phyloP scores from a whole-genome alignment of 2,329 filamentous ascomycete species.

The Torrubiellomyces zombiae region DNA sequence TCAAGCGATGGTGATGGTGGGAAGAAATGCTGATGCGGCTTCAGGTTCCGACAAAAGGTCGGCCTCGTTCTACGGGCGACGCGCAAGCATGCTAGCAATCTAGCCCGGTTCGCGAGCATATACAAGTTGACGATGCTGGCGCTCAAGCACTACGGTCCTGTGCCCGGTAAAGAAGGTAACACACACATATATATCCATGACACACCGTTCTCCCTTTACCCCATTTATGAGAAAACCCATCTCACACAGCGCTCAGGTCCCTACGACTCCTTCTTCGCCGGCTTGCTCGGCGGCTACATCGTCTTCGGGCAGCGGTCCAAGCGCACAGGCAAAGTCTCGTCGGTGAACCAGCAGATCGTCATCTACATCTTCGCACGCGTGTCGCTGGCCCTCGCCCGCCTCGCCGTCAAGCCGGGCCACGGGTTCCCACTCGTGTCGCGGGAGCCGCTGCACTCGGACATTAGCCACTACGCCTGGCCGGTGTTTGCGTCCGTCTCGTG shows the following conservation, averaged over 20 bases:
- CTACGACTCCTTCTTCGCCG: conserved; percentile 74
- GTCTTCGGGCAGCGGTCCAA: conserved; percentile 60
- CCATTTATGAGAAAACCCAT: too few species aligned
- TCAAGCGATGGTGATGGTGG: neutral
- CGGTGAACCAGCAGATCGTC: conserved; percentile 90
- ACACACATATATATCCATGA: conserved; percentile 1
- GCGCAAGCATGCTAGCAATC: conserved; percentile 75
- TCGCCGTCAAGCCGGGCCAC: conserved; percentile 52
- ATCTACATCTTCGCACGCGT: conserved; percentile 96
- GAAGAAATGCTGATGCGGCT: conserved; percentile 6
- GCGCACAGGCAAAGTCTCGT: conserved; percentile 53
- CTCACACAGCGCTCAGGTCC: conserved; percentile 31
- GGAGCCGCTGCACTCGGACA: conserved; percentile 27
- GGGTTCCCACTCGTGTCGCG: conserved; percentile 33
- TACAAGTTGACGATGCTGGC: conserved; percentile 75
- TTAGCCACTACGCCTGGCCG: conserved; percentile 69
- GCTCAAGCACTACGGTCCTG: conserved; percentile 45
- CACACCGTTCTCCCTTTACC: neutral
- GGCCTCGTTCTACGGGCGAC: conserved; percentile 71
- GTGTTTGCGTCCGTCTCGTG: conserved; percentile 82
- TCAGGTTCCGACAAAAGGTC: conserved; percentile 56
- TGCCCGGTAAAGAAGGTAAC: conserved; percentile 42
- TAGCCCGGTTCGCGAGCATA: conserved; percentile 77
- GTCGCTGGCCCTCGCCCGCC: conserved; percentile 63
- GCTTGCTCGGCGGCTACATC: conserved; percentile 76